A percentile compares a stretch with the other conserved stretches of the same genome.
Evolutionary conservation across 345 rosid species (phyloP).

Genomic region (Salix koriyanagi): DNA sequence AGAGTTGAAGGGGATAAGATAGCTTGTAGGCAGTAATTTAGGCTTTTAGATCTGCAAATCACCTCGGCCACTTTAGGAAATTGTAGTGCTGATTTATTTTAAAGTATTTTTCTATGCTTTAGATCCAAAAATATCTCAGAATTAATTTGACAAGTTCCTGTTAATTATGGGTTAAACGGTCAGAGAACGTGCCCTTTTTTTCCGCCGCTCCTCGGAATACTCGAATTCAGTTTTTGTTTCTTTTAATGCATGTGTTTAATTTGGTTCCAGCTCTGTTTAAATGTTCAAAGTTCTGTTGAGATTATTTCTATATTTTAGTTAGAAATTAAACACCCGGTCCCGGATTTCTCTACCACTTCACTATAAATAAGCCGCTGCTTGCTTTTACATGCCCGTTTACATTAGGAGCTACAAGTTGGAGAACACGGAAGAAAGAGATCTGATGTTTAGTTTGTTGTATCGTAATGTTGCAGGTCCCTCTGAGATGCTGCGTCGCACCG

Average conservation of each 20-base stretch:
- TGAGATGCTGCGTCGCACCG: constrained; percentile 21
- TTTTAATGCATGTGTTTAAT: neutral
- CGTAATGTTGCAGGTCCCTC: constrained; percentile 28
- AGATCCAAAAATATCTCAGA: constrained; percentile 22
- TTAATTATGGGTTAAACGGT: constrained; percentile 14
- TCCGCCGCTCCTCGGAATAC: neutral
- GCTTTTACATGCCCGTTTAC: neutral
- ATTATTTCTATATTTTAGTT: too few relatives aligned
- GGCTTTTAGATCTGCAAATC: neutral
- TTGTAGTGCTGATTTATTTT: neutral
- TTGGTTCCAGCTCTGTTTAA: too few relatives aligned
- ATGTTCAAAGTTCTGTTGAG: neutral
- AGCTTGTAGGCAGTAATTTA: too few relatives aligned
- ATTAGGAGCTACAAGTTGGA: neutral
- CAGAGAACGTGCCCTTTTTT: constrained; percentile 3
- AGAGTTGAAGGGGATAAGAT: too few relatives aligned
- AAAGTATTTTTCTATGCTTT: neutral
- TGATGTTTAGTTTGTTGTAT: constrained; percentile 18
- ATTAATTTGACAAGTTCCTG: constrained; percentile 26
- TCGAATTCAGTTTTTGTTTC: neutral
- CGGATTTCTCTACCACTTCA: neutral
- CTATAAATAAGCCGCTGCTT: constrained; percentile 5
- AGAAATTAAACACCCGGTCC: neutral
- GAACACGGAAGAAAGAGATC: neutral
- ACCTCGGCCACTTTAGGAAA: too few relatives aligned